Conservation (phyloP, 768 basidiomycete species). For the Glaciozyma martinii region DNA sequence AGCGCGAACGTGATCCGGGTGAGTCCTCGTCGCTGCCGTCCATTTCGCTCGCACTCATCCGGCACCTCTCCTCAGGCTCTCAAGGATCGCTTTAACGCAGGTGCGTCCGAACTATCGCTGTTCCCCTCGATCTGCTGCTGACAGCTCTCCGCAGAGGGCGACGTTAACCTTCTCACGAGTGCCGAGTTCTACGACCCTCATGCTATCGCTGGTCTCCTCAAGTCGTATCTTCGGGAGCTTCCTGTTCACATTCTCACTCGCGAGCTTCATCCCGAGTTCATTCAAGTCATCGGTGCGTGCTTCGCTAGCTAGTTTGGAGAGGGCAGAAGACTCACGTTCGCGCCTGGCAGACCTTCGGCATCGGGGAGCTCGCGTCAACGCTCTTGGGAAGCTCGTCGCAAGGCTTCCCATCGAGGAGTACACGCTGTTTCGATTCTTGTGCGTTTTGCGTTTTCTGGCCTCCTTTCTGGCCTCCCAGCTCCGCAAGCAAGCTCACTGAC, state of each 20-base stretch:
- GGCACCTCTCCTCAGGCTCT: slow-evolving; percentile 56
- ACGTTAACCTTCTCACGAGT: slow-evolving; percentile 73
- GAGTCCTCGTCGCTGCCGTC: background rate
- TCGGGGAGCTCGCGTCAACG: slow-evolving; percentile 74
- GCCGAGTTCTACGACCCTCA: slow-evolving; percentile 97
- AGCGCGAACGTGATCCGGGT: slow-evolving; percentile 28
- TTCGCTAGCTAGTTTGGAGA: slow-evolving; percentile 2
- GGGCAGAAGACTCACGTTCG: background rate
- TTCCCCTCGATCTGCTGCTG: background rate
- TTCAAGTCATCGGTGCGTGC: slow-evolving; percentile 82
- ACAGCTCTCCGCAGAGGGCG: slow-evolving; percentile 61
- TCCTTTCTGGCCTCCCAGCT: background rate
- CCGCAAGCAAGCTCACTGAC: background rate
- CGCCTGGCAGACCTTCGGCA: slow-evolving; percentile 68
- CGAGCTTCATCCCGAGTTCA: slow-evolving; percentile 81
- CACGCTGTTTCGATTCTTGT: slow-evolving; percentile 82
- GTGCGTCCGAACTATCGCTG: slow-evolving; percentile 45
- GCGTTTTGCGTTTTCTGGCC: too few species aligned
- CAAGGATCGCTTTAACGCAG: slow-evolving; percentile 84
- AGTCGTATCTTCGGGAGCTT: slow-evolving; percentile 84
- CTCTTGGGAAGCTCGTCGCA: slow-evolving; percentile 76
- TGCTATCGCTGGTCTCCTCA: slow-evolving; percentile 84
- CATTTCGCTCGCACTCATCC: slow-evolving; percentile 35
- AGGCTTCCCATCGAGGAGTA: slow-evolving; percentile 86
- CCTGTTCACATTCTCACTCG: slow-evolving; percentile 86